phyloP scores from a whole-genome alignment of 345 rosid species.

The Populus alba region DNA sequence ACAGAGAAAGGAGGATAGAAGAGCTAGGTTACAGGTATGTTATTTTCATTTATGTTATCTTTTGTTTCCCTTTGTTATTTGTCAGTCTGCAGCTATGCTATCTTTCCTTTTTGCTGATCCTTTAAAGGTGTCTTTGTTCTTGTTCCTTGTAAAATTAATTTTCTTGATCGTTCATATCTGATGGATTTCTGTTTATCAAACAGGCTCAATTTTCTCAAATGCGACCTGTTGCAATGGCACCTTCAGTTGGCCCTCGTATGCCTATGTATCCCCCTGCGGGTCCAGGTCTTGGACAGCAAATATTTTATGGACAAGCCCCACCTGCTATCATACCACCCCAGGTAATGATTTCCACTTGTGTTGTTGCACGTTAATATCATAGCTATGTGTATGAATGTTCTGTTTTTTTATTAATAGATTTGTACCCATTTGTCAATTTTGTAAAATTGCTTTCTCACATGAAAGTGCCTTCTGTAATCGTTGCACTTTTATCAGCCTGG shows the following conservation, averaged over 20 bases:
- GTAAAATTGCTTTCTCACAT: neutral
- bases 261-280: slow-evolving; percentile 78
- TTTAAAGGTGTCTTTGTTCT: neutral
- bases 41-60: neutral
- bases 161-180: neutral
- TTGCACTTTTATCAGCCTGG: slow-evolving; percentile 52
- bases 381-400: neutral
- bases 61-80: neutral
- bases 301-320: slow-evolving; percentile 85
- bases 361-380: neutral
- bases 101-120: neutral
- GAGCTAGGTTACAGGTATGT: slow-evolving; percentile 84
- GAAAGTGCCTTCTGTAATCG: neutral
- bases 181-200: neutral
- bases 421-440: neutral
- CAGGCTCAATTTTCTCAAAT: slow-evolving; percentile 94
- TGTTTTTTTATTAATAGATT: too few relatives aligned
- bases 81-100: neutral
- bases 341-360: slow-evolving; percentile 32
- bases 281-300: slow-evolving; percentile 74
- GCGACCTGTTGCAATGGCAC: slow-evolving; percentile 74
- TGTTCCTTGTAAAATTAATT: neutral
- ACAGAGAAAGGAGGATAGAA: slow-evolving; percentile 88
- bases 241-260: slow-evolving; percentile 76
- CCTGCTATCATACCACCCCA: slow-evolving; percentile 81